Evolutionary conservation across 1,139 yeast genomes (phyloP), one percentile per base, ranked within the genome.

Genomic region (Candida sp.): DNA sequence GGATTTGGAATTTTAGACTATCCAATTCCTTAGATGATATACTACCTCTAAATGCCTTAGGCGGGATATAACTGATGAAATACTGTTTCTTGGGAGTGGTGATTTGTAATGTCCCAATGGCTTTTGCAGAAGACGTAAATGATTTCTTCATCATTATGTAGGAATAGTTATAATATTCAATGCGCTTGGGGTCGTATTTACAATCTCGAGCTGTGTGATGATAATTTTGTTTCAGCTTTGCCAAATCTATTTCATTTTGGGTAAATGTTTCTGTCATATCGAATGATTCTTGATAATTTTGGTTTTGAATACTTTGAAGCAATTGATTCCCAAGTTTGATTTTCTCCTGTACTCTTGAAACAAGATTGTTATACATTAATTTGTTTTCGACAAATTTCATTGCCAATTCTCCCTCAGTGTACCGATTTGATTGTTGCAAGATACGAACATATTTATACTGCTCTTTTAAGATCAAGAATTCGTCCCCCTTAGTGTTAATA

Each of bases 381-480:
- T 57, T 58, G 41, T 47, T 54, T 36, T 51, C 58, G 35, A 50
- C 47, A 19, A 41, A 45, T 40, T 50, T 57, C 57, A 51, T 51
- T 22, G 40, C 43, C 45, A 49, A 43, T 43, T 56, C 54, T 41
- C 45, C 37, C 33, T 44, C 41, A 22, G 45, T 49, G 15, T 39
- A 35, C 6, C 38, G 38, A 34, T 40, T 46, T 9, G 57, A 46
- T 42, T 56, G 57, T 45, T 62, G 70, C 4, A 67, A 49, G 9
- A 73, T 60, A 38, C 75, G 59, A 9, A 72, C 52, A 23, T 54
- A 55, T 11, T 56, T 55, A 11, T 52, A 49, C 12, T 52, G 45
- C 40, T 70, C 72, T 47, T 68, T 68, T 40, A 71, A 58, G 41
- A 72, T 70, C 29, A 70, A 64, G 50, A 62, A 71, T 52, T 72